Conservation (phyloP, 2,329 filamentous ascomycete species). For the Graphilbum fragrans region DNA sequence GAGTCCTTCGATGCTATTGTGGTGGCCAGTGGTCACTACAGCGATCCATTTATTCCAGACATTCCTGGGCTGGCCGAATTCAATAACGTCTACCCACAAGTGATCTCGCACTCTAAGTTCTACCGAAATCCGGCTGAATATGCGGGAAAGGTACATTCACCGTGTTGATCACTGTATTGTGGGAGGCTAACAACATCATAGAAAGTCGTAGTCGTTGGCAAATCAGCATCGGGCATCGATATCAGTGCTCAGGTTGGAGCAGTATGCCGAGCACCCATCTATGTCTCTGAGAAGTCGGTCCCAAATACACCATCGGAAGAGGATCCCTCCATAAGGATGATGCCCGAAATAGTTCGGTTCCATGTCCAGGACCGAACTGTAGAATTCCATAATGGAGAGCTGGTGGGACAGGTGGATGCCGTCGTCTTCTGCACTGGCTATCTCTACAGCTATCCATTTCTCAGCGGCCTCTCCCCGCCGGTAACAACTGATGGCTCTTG, state of each 20-base stretch:
- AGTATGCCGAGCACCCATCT: conserved; percentile 40
- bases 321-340: not conserved
- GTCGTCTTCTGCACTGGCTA: conserved; percentile 63
- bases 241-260: conserved; percentile 26
- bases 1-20: too few relatives aligned
- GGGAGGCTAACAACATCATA: too few relatives aligned
- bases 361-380: conserved; percentile 33
- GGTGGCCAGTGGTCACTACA: too few relatives aligned
- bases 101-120: too few relatives aligned
- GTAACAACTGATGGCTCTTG: conserved; percentile 30
- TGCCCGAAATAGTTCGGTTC: conserved; percentile 33
- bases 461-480: conserved; percentile 49
- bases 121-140: conserved; percentile 47
- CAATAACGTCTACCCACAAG: too few relatives aligned
- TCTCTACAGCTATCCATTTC: conserved; percentile 56
- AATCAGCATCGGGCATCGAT: conserved; percentile 29
- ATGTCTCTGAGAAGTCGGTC: conserved; percentile 8
- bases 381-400: conserved; percentile 44
- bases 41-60: too few relatives aligned
- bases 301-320: conserved; percentile 15
- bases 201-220: conserved; percentile 39
- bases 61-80: too few relatives aligned
- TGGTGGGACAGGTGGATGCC: conserved; percentile 44
- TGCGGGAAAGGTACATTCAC: conserved; percentile 1
- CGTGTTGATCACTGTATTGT: too few relatives aligned